A percentile compares a stretch with the other conserved stretches of the same genome.
Evolutionary conservation across 371 early-diverging fungal species (phyloP).

Genomic region (Haplosporangium sp.): DNA sequence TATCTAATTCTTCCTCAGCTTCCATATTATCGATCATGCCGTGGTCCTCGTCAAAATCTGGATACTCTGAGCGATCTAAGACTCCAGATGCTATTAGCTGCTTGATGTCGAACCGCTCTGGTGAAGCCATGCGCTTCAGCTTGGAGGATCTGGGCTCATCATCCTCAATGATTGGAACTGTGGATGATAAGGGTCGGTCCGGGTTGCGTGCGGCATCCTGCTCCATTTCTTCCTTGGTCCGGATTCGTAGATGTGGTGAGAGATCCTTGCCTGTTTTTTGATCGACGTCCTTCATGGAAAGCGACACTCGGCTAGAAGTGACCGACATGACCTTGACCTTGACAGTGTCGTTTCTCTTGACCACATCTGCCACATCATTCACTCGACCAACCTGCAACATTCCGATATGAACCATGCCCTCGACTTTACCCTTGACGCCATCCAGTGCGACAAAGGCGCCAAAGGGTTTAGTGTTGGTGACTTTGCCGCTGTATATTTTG

Average conservation of each 20-base stretch:
- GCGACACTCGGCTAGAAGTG: slow-evolving; percentile 79
- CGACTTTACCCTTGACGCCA: slow-evolving; percentile 76
- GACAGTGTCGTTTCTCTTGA: slow-evolving; percentile 80
- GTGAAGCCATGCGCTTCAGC: slow-evolving; percentile 92
- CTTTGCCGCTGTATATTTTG: slow-evolving; percentile 89
- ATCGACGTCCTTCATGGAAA: slow-evolving; percentile 96
- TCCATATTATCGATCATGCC: slow-evolving; percentile 82
- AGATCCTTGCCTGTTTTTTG: slow-evolving; percentile 91
- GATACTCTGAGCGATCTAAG: slow-evolving; percentile 86
- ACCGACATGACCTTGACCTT: slow-evolving; percentile 95
- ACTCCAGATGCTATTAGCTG: slow-evolving; percentile 97
- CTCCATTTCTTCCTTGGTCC: slow-evolving; percentile 71
- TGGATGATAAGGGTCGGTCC: slow-evolving; percentile 65
- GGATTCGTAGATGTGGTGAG: slow-evolving; percentile 70
- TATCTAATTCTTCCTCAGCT: slow-evolving; percentile 94
- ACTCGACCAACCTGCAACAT: slow-evolving; percentile 78
- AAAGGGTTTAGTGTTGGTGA: slow-evolving; percentile 87
- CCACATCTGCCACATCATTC: slow-evolving; percentile 83
- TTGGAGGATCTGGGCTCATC: slow-evolving; percentile 67
- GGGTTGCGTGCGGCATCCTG: slow-evolving; percentile 73
- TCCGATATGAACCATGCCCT: slow-evolving; percentile 92
- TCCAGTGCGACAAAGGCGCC: slow-evolving; percentile 92
- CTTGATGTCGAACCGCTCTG: slow-evolving; percentile 97
- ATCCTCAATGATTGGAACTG: slow-evolving; percentile 67
- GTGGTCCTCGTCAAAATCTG: slow-evolving; percentile 84